Evolutionary conservation across 345 rosid species (phyloP), one percentile per base, ranked within the genome.

Genomic region (Garcia nutans): DNA sequence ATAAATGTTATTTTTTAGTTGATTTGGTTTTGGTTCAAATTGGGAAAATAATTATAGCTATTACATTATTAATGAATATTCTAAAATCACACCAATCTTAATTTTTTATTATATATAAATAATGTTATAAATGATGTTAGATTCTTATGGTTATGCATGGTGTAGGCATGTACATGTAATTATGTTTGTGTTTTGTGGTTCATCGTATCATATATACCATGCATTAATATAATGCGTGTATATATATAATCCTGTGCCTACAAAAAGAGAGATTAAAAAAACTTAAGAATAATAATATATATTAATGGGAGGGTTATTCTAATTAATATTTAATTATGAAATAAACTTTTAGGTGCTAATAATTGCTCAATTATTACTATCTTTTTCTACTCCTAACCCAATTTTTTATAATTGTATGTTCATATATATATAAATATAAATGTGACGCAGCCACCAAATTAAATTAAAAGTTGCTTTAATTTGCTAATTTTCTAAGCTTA

Each of bases 291-390:
- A 37, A 54, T 33, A 12, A 8, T 4, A 19, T 3, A 13, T 20
- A 37, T 2, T 33, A 37, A 37, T 37, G 3, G 5, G 41, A 37
- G 41, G 6, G 5, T 6, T 37, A 37, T 37, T 37, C 41, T 37
- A 17, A 0, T 49, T 37, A 15, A 74, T 49, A 28, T 28, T 71
- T 74, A 68, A 84, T 79, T 81, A 64, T 65, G 2, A 55, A 54
- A 44, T 54, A 12, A 65, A 81, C 88, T 83, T 86, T 84, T 83
- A 62, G 78, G 84, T 50, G 65, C 82, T 84, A 83, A 88, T 88
- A 75, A 88, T 88, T 79, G 86, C 57, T 80, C 87, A 86, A 86
- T 88, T 83, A 88, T 88, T 84, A 74, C 28, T 24, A 78, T 76
- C 80, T 72, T 72, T 78, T 73, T 47, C 42, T 42, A 65, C 61